Evolutionary conservation across 306 rosid genomes (phyloP), one percentile per base, ranked within the genome.

Genomic region (Clitoria ternatea): DNA sequence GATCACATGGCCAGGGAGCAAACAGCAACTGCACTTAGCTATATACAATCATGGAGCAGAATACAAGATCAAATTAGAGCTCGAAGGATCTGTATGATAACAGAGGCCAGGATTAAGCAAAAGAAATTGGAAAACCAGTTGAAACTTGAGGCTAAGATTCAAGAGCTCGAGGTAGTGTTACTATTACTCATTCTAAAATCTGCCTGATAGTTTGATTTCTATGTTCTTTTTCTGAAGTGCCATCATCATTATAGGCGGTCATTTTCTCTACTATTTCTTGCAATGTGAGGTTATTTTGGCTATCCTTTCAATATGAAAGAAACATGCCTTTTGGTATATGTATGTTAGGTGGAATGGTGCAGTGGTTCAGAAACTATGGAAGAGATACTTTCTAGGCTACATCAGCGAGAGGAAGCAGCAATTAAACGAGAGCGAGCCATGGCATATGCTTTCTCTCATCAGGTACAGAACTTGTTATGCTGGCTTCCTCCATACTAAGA

Each of bases 381-480:
- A 73, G 96, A 88, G 79, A 90, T 88, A 65, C 62, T 88, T 57
- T 79, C 75, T 5, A 88, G 90, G 77, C 67, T 91, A 22, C 87
- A 81, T 6, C 87, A 88, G 68, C 73, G 89, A 83, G 97, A 91
- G 84, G 96, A 80, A 76, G 92, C 97, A 2, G 87, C 89, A 1
- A 53, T 81, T 14, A 88, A 79, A 77, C 82, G 96, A 15, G 96
- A 91, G 75, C 56, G 92, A 64, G 89, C 96, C 42, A 83, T 88
- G 96, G 97, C 97, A 18, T 91, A 91, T 50, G 97, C 97, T 37
- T 88, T 88, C 79, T 83, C 87, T 48, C 96, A 91, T 78, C 97
- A 91, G 90, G 97, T 90, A 36, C 60, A 44, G n/a, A 45, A 40
- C 75, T 29, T 61, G 29, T 19, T 60, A 53, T 30, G 23, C 71